These are phyloP conservation scores for Colletotrichum destructivum DNA, from an alignment of 2,329 filamentous ascomycete species.

Conservation along the genomic window DNA sequence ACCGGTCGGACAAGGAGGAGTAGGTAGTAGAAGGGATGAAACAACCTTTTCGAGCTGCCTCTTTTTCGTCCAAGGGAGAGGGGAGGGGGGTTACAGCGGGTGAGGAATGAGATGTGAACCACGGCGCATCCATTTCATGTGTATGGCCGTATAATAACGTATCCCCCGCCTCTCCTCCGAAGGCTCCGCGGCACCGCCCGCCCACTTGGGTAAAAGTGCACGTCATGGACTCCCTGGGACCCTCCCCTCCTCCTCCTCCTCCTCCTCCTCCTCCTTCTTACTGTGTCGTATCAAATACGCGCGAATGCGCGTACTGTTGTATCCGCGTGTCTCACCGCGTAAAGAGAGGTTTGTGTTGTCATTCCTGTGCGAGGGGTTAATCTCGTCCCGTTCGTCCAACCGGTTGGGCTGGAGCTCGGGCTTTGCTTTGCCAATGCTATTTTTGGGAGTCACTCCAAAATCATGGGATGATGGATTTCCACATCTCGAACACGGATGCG, in stretches of 20 bases:
- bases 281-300: slow-evolving; percentile 12
- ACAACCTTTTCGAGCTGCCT: slow-evolving; percentile 23
- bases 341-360: background rate
- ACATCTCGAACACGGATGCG: background rate
- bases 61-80: slow-evolving; percentile 11
- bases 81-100: background rate
- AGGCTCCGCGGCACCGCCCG: slow-evolving; percentile 26
- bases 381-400: background rate
- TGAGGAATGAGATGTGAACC: slow-evolving; percentile 17
- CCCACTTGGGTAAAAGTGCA: slow-evolving; percentile 31
- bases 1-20: slow-evolving; percentile 6
- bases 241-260: background rate
- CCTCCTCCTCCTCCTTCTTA: background rate
- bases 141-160: background rate
- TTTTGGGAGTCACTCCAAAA: background rate
- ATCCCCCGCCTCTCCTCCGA: slow-evolving; percentile 3
- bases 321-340: slow-evolving; percentile 12
- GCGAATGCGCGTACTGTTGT: background rate
- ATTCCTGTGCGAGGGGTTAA: background rate
- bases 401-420: background rate
- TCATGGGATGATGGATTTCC: background rate
- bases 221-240: slow-evolving; percentile 33
- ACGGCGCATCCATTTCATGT: slow-evolving; percentile 14
- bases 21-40: slow-evolving; percentile 3
- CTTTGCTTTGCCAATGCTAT: background rate